Evolutionary conservation across 371 early-diverging fungal species (phyloP).

Genomic region (Circinella minor): DNA sequence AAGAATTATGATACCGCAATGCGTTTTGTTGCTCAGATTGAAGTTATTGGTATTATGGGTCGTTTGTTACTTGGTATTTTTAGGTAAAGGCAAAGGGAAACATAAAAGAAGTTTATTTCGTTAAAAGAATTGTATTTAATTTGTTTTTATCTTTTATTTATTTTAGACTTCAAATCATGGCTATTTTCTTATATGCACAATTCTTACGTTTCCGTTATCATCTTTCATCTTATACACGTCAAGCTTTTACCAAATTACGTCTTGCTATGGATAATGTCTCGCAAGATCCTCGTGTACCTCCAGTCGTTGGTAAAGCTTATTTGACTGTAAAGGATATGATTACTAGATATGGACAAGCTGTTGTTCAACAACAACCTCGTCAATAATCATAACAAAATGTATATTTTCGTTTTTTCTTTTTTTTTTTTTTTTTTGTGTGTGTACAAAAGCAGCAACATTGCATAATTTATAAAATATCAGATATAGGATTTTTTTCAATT

Average conservation of each 20-base stretch:
- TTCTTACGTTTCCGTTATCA: conserved; percentile 88
- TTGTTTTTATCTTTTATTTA: background rate
- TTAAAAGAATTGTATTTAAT: no score
- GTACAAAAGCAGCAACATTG: background rate
- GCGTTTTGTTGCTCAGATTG: conserved; percentile 77
- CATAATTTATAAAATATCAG: conserved; percentile 7
- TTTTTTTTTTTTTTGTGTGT: no score
- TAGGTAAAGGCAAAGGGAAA: conserved; percentile 45
- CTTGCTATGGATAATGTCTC: conserved; percentile 51
- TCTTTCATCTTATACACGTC: conserved; percentile 70
- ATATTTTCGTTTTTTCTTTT: conserved; percentile 2
- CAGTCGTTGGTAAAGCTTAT: conserved; percentile 62
- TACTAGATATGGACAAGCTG: conserved; percentile 60
- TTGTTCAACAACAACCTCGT: conserved; percentile 53
- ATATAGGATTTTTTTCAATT: background rate
- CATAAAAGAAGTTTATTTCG: no score
- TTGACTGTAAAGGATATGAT: conserved; percentile 55
- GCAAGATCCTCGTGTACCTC: conserved; percentile 62
- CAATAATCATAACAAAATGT: conserved; percentile 4
- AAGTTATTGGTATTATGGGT: conserved; percentile 79
- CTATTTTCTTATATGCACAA: conserved; percentile 80
- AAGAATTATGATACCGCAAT: conserved; percentile 76
- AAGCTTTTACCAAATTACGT: conserved; percentile 65
- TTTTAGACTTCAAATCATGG: conserved; percentile 66
- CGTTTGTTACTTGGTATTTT: conserved; percentile 70